These are phyloP conservation scores for Fusarium subtropicale DNA, from an alignment of 2,329 filamentous ascomycete genomes.

Conservation along the genomic window DNA sequence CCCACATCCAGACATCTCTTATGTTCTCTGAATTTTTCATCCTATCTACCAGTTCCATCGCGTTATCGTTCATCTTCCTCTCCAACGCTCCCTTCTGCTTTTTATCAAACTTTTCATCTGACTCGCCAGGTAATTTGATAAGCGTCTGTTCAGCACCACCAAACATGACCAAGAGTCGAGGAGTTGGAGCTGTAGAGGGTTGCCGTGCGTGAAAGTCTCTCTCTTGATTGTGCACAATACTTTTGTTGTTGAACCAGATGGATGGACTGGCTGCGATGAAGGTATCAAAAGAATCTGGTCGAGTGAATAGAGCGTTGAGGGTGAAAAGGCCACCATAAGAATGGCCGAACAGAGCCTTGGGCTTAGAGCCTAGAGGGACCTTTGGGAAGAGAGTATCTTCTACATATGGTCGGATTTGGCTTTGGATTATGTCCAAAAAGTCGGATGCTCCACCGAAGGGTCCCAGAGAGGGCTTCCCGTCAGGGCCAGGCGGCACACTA, in stretches of 20 bases:
- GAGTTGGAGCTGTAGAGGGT: conserved; percentile 13
- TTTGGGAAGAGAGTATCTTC: conserved; percentile 40
- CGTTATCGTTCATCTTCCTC: conserved; percentile 42
- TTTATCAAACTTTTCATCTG: conserved; percentile 47
- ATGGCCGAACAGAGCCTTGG: conserved; percentile 61
- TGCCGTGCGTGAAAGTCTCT: conserved; percentile 37
- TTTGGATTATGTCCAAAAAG: conserved; percentile 57
- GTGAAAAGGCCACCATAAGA: conserved; percentile 62
- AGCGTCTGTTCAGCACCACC: conserved; percentile 50
- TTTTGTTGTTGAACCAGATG: conserved; percentile 60
- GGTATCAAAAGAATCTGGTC: conserved; percentile 56
- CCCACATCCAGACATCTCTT: conserved; percentile 39
- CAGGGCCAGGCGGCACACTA: conserved; percentile 29
- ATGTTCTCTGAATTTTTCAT: conserved; percentile 35
- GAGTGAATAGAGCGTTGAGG: conserved; percentile 57
- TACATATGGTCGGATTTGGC: conserved; percentile 51
- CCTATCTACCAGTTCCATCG: conserved; percentile 39
- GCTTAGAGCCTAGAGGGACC: conserved; percentile 32
- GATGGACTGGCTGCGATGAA: conserved; percentile 60
- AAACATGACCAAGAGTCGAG: conserved; percentile 52
- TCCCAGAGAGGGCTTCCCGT: conserved; percentile 38
- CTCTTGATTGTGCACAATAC: conserved; percentile 52
- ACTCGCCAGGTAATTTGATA: conserved; percentile 45
- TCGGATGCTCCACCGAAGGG: conserved; percentile 57
- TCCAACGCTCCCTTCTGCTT: conserved; percentile 33